These are phyloP conservation scores for Austroboletus festivus DNA, from an alignment of 768 basidiomycete genomes.

Conservation along the genomic window DNA sequence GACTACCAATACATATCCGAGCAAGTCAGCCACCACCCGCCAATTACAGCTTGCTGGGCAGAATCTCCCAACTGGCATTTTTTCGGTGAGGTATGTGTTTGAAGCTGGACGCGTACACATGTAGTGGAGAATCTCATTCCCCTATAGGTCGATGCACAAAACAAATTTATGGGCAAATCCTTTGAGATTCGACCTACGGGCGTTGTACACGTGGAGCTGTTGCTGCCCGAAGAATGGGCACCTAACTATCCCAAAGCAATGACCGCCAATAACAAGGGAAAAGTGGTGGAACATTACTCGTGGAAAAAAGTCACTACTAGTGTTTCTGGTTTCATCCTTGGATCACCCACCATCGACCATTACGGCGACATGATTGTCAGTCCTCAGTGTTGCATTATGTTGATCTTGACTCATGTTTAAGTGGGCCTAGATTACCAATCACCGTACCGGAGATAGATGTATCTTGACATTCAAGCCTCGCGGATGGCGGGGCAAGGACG, in stretches of 20 bases:
- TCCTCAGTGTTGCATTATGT: slow-evolving; percentile 15
- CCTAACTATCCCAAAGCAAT: slow-evolving; percentile 59
- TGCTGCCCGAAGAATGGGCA: slow-evolving; percentile 65
- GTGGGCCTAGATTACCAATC: slow-evolving; percentile 64
- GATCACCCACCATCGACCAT: slow-evolving; percentile 84
- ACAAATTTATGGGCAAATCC: slow-evolving; percentile 93
- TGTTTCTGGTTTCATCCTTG: slow-evolving; percentile 90
- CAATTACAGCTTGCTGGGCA: slow-evolving; percentile 93
- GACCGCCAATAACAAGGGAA: slow-evolving; percentile 40
- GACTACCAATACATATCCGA: slow-evolving; percentile 93
- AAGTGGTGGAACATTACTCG: slow-evolving; percentile 85
- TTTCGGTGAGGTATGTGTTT: slow-evolving; percentile 66
- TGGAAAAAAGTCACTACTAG: slow-evolving; percentile 95
- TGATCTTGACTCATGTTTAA: neutral
- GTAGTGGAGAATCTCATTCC: slow-evolving; percentile 1
- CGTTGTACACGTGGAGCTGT: slow-evolving; percentile 83
- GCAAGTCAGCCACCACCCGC: slow-evolving; percentile 97
- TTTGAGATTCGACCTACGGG: slow-evolving; percentile 97
- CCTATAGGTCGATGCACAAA: slow-evolving; percentile 86
- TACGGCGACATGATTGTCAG: slow-evolving; percentile 92
- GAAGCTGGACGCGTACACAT: no score
- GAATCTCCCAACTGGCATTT: slow-evolving; percentile 90
- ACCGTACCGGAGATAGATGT: slow-evolving; percentile 85
- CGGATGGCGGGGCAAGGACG: slow-evolving; percentile 90
- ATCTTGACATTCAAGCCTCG: slow-evolving; percentile 93